Evolutionary conservation across 176 grass and related monocot genomes (phyloP).

Genomic region (Musa troglodytarum): DNA sequence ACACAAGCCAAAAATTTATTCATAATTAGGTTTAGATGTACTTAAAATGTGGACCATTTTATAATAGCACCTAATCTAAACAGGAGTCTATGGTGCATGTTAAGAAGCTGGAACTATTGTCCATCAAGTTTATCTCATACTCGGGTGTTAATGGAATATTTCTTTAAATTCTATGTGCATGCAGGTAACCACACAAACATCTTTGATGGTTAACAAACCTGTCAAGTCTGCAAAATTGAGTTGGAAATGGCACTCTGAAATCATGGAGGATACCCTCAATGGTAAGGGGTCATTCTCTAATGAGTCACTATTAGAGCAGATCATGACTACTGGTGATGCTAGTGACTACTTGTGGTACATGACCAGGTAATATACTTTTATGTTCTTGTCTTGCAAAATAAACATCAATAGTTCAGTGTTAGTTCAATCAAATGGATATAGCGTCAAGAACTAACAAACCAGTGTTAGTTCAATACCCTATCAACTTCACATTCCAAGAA

Average conservation of each 20-base stretch:
- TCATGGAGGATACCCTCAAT: neutral
- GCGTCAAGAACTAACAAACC: too few species aligned
- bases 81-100: too few species aligned
- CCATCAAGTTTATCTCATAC: too few species aligned
- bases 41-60: too few species aligned
- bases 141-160: neutral
- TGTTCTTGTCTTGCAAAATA: neutral
- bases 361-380: neutral
- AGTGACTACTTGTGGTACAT: conserved; percentile 10
- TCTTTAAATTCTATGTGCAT: neutral
- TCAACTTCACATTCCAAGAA: too few species aligned
- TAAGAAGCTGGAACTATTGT: too few species aligned
- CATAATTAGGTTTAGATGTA: too few species aligned
- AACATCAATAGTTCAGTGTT: too few species aligned
- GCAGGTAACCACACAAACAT: neutral
- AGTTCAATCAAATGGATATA: too few species aligned
- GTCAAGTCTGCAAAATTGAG: neutral
- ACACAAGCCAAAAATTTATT: too few species aligned
- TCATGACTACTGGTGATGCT: neutral
- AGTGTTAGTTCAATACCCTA: too few species aligned
- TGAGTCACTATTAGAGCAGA: conserved; percentile 1
- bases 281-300: neutral
- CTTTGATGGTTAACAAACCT: neutral
- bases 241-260: conserved; percentile 1
- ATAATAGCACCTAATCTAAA: too few species aligned